phyloP scores from a whole-genome alignment of 805 yeast species.

The Alloascoidea africana region DNA sequence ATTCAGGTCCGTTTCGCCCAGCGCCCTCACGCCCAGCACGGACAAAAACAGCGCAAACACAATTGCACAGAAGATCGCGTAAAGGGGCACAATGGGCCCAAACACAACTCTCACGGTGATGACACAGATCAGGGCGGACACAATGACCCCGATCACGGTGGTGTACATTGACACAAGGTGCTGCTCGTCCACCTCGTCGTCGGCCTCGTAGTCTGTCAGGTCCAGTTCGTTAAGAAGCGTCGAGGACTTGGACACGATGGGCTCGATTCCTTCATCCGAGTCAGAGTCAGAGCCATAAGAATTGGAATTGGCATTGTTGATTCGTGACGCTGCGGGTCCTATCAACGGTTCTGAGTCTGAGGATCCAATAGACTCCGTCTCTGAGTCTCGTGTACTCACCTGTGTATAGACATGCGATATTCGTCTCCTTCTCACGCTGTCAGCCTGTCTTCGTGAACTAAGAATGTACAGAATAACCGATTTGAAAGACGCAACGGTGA shows the following conservation, averaged over 20 bases:
- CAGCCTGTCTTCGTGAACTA: too few species aligned
- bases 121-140: constrained; percentile 56
- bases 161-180: constrained; percentile 35
- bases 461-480: constrained; percentile 17
- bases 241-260: too few species aligned
- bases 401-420: not conserved
- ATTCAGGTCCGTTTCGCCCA: constrained; percentile 93
- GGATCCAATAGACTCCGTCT: not conserved
- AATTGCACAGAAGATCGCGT: constrained; percentile 54
- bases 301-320: too few species aligned
- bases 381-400: too few species aligned
- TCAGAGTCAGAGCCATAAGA: too few species aligned
- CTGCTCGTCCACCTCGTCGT: constrained; percentile 23
- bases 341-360: constrained; percentile 1
- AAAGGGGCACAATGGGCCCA: constrained; percentile 55
- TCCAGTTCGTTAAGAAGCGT: too few species aligned
- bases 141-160: constrained; percentile 43
- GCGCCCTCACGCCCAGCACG: constrained; percentile 78
- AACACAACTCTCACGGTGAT: constrained; percentile 51
- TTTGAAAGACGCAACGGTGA: constrained; percentile 40
- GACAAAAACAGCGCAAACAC: constrained; percentile 66
- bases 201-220: constrained; percentile 11
- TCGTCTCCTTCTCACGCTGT: too few species aligned
- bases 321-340: not conserved
- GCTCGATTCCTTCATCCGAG: too few species aligned